These are phyloP conservation scores for Kwoniella heveanensis DNA, from an alignment of 768 basidiomycete species.

Conservation along the genomic window DNA sequence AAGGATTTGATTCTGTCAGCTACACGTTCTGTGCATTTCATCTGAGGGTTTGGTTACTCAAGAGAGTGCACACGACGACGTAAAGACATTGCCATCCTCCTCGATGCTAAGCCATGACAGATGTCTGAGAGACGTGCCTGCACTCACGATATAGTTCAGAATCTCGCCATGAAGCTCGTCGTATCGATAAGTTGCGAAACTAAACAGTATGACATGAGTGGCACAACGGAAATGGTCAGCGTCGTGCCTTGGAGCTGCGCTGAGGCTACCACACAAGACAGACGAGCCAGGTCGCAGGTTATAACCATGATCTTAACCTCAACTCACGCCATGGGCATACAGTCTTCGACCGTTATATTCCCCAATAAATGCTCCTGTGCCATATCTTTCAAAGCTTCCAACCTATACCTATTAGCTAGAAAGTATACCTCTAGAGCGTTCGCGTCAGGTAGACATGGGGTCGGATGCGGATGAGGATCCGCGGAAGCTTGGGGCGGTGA, in stretches of 20 bases:
- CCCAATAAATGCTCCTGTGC: constrained; percentile 74
- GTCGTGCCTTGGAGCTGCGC: too few species aligned
- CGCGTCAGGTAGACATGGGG: constrained; percentile 65
- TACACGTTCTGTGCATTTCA: too few species aligned
- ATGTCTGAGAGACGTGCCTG: too few species aligned
- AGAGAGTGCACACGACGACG: too few species aligned
- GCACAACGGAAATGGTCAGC: too few species aligned
- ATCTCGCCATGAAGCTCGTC: constrained; percentile 27
- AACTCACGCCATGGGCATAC: constrained; percentile 69
- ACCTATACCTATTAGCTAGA: constrained; percentile 72
- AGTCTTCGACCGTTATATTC: constrained; percentile 67
- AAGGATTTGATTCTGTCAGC: too few species aligned
- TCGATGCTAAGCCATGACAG: too few species aligned
- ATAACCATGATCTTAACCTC: too few species aligned
- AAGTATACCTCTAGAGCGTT: constrained; percentile 76
- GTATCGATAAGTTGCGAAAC: constrained; percentile 26
- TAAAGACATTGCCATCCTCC: too few species aligned
- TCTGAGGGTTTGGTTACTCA: too few species aligned
- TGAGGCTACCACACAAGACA: too few species aligned
- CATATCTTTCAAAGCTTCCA: constrained; percentile 67
- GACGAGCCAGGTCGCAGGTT: constrained; percentile 56
- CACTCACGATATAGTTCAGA: constrained; percentile 68
- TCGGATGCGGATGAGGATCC: constrained; percentile 75
- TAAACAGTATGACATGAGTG: too few species aligned
- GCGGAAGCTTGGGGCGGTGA: constrained; percentile 20